Conservation (phyloP, 192 early-diverging fungal species). For the Spizellomyces sp. region DNA sequence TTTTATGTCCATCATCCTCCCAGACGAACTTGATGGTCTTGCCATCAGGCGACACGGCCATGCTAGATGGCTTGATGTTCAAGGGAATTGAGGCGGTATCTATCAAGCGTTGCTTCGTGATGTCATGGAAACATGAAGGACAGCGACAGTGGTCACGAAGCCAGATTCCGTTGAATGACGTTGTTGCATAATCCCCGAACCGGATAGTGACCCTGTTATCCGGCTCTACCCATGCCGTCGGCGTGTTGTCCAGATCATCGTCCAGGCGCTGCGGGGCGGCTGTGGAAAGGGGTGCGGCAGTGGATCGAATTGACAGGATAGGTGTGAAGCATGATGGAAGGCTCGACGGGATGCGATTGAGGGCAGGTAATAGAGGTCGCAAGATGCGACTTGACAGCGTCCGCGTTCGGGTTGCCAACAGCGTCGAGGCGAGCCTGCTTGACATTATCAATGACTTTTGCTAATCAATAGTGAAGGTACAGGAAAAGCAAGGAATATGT, state of each 20-base stretch:
- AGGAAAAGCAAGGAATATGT: too few species aligned
- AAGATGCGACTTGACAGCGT: too few species aligned
- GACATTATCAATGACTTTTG: too few species aligned
- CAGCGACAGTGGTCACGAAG: slow-evolving; percentile 85
- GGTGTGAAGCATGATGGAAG: too few species aligned
- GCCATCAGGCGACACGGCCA: slow-evolving; percentile 42
- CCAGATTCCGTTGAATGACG: slow-evolving; percentile 67
- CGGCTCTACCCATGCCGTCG: not conserved
- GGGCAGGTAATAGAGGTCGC: too few species aligned
- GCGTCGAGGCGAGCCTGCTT: too few species aligned
- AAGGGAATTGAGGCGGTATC: slow-evolving; percentile 66
- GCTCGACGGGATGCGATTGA: too few species aligned
- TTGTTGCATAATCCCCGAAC: slow-evolving; percentile 20
- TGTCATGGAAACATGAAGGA: slow-evolving; percentile 70
- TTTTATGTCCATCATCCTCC: slow-evolving; percentile 60
- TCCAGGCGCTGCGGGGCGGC: too few species aligned
- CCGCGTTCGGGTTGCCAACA: too few species aligned
- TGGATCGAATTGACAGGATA: too few species aligned
- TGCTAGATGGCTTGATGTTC: slow-evolving; percentile 51
- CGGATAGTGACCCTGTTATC: slow-evolving; percentile 18
- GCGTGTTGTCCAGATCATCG: not conserved
- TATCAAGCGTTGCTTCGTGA: slow-evolving; percentile 76
- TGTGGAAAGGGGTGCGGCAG: too few species aligned
- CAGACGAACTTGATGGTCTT: slow-evolving; percentile 31
- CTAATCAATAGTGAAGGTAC: too few species aligned